Conservation (phyloP, 768 basidiomycete species). For the Boletales sp. region DNA sequence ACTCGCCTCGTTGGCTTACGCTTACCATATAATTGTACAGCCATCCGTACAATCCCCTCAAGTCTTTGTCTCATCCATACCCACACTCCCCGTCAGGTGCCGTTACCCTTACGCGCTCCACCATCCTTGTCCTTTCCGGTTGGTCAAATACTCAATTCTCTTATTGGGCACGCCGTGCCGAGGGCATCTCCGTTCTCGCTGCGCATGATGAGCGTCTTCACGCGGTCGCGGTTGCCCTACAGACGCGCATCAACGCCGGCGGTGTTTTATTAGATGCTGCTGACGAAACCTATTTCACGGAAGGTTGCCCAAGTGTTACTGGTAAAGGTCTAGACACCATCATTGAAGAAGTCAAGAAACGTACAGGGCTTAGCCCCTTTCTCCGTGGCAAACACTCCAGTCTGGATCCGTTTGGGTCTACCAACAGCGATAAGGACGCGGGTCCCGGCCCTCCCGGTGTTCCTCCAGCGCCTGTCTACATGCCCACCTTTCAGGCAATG, state of each 20-base stretch:
- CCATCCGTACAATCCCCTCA: conserved; percentile 52
- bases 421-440: conserved; percentile 32
- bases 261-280: conserved; percentile 29
- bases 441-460: conserved; percentile 25
- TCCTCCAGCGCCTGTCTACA: conserved; percentile 32
- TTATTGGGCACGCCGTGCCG: conserved; percentile 50
- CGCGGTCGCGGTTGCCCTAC: conserved; percentile 39
- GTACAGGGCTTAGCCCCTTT: conserved; percentile 45
- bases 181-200: conserved; percentile 46
- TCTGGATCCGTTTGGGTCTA: conserved; percentile 46
- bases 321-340: conserved; percentile 49
- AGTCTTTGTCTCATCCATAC: conserved; percentile 42
- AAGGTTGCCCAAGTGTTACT: conserved; percentile 40
- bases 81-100: conserved; percentile 37
- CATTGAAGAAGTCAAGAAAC: conserved; percentile 47
- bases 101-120: conserved; percentile 46
- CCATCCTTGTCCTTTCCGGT: conserved; percentile 45
- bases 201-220: conserved; percentile 38
- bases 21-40: conserved; percentile 32
- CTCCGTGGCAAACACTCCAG: conserved; percentile 50
- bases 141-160: conserved; percentile 55
- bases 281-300: conserved; percentile 24
- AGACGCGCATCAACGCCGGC: conserved; percentile 36
- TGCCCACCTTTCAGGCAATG: conserved; percentile 40
- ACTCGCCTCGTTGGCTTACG: conserved; percentile 8